Evolutionary conservation across 495 filamentous ascomycete species (phyloP).

Genomic region (Daldinia loculata): DNA sequence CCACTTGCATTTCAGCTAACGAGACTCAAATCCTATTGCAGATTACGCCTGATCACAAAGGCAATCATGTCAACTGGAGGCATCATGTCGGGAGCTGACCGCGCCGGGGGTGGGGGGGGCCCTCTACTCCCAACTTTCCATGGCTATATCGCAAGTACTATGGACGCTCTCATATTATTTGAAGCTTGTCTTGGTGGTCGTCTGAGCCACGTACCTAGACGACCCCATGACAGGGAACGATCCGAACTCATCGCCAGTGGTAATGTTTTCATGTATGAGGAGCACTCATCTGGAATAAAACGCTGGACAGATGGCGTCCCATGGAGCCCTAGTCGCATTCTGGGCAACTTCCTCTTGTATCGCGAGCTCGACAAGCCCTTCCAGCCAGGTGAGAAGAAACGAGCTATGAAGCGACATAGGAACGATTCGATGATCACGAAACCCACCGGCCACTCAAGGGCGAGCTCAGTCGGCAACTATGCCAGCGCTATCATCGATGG

Average conservation of each 20-base stretch:
- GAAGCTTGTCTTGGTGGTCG: conserved; percentile 75
- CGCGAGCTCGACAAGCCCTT: conserved; percentile 84
- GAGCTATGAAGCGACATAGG: conserved; percentile 76
- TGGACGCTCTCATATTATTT: conserved; percentile 79
- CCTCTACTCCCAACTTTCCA: conserved; percentile 61
- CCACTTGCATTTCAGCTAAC: conserved; percentile 16
- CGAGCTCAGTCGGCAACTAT: conserved; percentile 50
- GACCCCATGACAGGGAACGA: conserved; percentile 87
- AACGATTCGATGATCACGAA: conserved; percentile 34
- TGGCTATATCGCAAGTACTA: conserved; percentile 74
- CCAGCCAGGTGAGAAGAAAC: conserved; percentile 88
- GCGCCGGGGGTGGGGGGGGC: conserved; percentile 20
- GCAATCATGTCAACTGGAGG: conserved; percentile 22
- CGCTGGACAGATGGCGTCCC: conserved; percentile 91
- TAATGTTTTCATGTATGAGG: conserved; percentile 89
- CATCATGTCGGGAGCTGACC: conserved; percentile 25
- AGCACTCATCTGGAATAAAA: conserved; percentile 87
- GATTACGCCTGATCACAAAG: background rate
- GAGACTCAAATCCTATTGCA: conserved; percentile 20
- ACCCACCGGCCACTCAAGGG: conserved; percentile 22
- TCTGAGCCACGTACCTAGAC: conserved; percentile 76
- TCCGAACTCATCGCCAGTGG: conserved; percentile 78
- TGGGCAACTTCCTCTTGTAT: conserved; percentile 90
- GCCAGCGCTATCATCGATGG: conserved; percentile 26
- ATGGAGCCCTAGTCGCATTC: conserved; percentile 90